phyloP scores from a whole-genome alignment of 805 yeast genomes.

The Wickerhamiella australiensis region DNA sequence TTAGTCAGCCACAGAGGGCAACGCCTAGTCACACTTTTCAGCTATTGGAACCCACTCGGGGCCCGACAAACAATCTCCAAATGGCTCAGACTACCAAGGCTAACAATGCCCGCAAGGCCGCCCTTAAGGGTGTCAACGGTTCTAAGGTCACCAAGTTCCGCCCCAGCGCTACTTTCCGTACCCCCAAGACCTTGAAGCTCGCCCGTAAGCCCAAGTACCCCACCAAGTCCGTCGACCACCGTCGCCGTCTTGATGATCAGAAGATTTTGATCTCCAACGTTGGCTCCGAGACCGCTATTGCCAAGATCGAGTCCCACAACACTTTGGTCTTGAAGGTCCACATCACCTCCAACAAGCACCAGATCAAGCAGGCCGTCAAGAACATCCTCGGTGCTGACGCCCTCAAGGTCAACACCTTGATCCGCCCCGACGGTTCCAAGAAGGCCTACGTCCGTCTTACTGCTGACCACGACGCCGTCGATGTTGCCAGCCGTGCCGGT shows the following conservation, averaged over 20 bases:
- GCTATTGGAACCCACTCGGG: conserved; percentile 3
- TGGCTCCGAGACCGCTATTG: conserved; percentile 97
- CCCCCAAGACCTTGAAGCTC: conserved; percentile 92
- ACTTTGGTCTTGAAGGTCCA: conserved; percentile 97
- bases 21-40: not conserved
- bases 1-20: not conserved
- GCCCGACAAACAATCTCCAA: conserved; percentile 13
- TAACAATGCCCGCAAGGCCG: conserved; percentile 97
- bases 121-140: conserved; percentile 90
- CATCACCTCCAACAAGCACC: conserved; percentile 94
- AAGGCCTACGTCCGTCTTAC: conserved; percentile 99
- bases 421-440: conserved; percentile 99
- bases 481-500: conserved; percentile 99
- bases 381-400: conserved; percentile 96
- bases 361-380: conserved; percentile 96
- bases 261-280: conserved; percentile 88
- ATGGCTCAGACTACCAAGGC: conserved; percentile 51
- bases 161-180: conserved; percentile 89
- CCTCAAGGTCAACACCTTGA: conserved; percentile 85
- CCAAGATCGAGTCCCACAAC: conserved; percentile 99
- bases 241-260: conserved; percentile 93
- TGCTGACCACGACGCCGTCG: conserved; percentile 98
- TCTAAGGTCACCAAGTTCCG: conserved; percentile 86
- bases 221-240: conserved; percentile 92
- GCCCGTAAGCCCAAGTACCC: conserved; percentile 93